These are phyloP conservation scores for Microcyclospora pomicola DNA, from an alignment of 2,329 filamentous ascomycete species.

Conservation along the genomic window DNA sequence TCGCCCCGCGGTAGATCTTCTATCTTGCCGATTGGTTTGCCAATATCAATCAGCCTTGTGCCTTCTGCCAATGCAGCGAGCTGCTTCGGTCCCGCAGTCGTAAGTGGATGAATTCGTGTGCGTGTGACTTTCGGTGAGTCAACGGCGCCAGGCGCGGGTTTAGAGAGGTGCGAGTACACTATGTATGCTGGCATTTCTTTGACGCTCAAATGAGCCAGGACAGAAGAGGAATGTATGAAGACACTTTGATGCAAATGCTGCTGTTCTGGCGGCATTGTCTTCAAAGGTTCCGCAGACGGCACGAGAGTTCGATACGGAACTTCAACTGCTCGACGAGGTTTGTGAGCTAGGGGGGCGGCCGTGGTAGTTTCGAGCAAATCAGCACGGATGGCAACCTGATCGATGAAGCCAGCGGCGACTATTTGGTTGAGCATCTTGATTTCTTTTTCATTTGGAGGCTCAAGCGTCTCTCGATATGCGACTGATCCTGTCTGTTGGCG, in stretches of 20 bases:
- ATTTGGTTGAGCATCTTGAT: conserved; percentile 79
- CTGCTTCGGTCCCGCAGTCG: conserved; percentile 61
- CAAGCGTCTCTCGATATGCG: conserved; percentile 16
- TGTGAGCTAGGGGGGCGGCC: conserved; percentile 44
- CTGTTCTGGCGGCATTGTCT: conserved; percentile 16
- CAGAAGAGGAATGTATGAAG: conserved; percentile 75
- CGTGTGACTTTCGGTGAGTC: conserved; percentile 45
- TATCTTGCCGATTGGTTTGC: conserved; percentile 83
- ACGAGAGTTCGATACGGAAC: conserved; percentile 82
- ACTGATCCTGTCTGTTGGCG: conserved; percentile 6
- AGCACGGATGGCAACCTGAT: conserved; percentile 83
- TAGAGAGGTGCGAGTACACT: conserved; percentile 75
- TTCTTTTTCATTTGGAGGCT: conserved; percentile 43
- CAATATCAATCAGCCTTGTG: conserved; percentile 69
- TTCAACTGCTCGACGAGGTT: conserved; percentile 75
- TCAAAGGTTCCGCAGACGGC: conserved; percentile 38
- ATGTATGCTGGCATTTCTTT: conserved; percentile 76
- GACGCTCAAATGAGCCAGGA: conserved; percentile 54
- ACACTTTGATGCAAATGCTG: conserved; percentile 50
- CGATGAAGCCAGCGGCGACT: conserved; percentile 80
- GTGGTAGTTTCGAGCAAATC: conserved; percentile 55
- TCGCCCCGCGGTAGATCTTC: conserved; percentile 35
- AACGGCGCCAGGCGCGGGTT: conserved; percentile 38
- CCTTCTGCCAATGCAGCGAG: conserved; percentile 67
- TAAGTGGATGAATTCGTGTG: conserved; percentile 79